phyloP scores from a whole-genome alignment of 371 early-diverging fungal genomes.

The Capillidium rhysosporum region DNA sequence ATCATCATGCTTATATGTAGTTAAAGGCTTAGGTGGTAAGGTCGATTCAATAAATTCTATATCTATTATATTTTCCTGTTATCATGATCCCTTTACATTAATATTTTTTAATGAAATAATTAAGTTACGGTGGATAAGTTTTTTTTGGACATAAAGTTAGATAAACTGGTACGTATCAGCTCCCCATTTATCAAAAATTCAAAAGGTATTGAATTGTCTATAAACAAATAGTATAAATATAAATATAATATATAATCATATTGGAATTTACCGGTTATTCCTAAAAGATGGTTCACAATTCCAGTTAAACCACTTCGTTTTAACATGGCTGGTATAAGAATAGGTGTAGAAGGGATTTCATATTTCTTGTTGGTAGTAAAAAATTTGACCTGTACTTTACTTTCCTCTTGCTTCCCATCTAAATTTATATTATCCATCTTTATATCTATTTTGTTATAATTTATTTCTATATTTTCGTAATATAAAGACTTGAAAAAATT shows the following conservation, averaged over 20 bases:
- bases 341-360: slow-evolving; percentile 55
- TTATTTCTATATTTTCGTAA: too few relatives aligned
- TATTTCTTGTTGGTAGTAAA: slow-evolving; percentile 48
- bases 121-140: slow-evolving; percentile 60
- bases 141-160: slow-evolving; percentile 41
- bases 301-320: slow-evolving; percentile 75
- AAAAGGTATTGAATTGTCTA: slow-evolving; percentile 66
- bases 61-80: slow-evolving; percentile 71
- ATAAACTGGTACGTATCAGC: slow-evolving; percentile 56
- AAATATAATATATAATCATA: too few relatives aligned
- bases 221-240: neutral
- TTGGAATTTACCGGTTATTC: slow-evolving; percentile 15
- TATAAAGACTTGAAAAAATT: too few relatives aligned
- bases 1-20: slow-evolving; percentile 72
- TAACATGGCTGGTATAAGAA: slow-evolving; percentile 67
- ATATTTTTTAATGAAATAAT: too few relatives aligned
- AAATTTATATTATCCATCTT: too few relatives aligned
- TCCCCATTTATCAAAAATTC: slow-evolving; percentile 81
- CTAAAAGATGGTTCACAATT: slow-evolving; percentile 73
- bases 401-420: too few relatives aligned
- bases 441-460: too few relatives aligned
- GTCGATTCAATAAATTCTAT: slow-evolving; percentile 80
- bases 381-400: slow-evolving; percentile 76
- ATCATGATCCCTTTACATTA: too few relatives aligned
- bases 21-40: slow-evolving; percentile 62